Evolutionary conservation across 2,329 filamentous ascomycete genomes (phyloP).

Genomic region (Grosmannia clavigera): DNA sequence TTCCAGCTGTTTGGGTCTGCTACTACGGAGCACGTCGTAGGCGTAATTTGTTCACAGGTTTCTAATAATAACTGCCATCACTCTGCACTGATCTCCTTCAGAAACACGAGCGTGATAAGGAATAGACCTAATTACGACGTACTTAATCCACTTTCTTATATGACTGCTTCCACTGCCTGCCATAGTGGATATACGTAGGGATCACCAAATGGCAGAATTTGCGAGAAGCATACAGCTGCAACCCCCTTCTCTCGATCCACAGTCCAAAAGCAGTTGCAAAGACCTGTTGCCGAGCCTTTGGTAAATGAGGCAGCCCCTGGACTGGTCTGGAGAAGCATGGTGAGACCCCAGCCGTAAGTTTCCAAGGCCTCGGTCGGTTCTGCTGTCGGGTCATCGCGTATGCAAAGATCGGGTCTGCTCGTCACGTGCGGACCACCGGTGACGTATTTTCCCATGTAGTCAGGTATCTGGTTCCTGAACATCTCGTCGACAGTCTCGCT

Average conservation of each 20-base stretch:
- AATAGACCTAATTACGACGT: not conserved
- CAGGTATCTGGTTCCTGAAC: not conserved
- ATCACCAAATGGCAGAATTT: not conserved
- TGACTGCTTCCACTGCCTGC: not conserved
- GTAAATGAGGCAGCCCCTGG: not conserved
- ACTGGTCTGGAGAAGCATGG: not conserved
- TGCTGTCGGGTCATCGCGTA: not conserved
- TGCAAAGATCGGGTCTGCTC: not conserved
- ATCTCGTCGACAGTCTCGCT: not conserved
- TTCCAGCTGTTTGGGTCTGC: too few relatives aligned
- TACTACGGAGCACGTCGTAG: too few relatives aligned
- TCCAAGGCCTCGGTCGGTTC: not conserved
- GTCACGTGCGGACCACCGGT: not conserved
- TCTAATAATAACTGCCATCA: too few relatives aligned
- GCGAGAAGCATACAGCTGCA: not conserved
- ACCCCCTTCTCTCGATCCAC: not conserved
- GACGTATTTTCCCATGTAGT: not conserved
- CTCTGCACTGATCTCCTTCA: too few relatives aligned
- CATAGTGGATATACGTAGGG: not conserved
- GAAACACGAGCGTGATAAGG: too few relatives aligned
- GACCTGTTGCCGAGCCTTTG: not conserved
- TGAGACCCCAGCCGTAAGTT: not conserved
- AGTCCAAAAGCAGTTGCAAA: not conserved
- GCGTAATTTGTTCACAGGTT: too few relatives aligned
- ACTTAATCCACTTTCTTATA: not conserved